Conservation (phyloP, 495 filamentous ascomycete genomes). For the Parachaetomium inaequale region DNA sequence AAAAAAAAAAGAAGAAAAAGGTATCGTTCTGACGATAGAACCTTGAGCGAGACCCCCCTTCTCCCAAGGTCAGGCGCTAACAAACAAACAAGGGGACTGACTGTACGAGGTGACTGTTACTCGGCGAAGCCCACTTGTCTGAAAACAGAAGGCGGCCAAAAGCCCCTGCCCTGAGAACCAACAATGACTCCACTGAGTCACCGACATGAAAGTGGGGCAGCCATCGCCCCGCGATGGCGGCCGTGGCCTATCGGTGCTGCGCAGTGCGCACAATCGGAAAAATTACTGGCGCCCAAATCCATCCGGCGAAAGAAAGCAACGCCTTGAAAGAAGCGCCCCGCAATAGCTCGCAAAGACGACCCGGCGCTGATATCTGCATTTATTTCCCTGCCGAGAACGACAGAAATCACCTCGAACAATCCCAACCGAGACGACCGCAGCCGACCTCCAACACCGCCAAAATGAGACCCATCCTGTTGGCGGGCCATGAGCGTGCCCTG, state of each 20-base stretch:
- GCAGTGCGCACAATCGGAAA: conserved; percentile 38
- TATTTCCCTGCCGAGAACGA: conserved; percentile 8
- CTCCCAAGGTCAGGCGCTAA: no score
- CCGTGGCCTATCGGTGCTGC: conserved; percentile 26
- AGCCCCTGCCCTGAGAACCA: neutral
- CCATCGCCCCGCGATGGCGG: conserved; percentile 25
- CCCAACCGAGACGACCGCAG: neutral
- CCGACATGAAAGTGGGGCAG: conserved; percentile 18
- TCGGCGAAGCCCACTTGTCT: neutral
- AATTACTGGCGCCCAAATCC: conserved; percentile 30
- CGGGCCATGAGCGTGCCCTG: conserved; percentile 97
- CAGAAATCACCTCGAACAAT: neutral
- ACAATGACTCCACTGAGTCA: conserved; percentile 1
- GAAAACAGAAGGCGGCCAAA: conserved; percentile 21
- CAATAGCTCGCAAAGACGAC: conserved; percentile 12
- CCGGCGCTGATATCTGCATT: conserved; percentile 4
- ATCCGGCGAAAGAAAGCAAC: conserved; percentile 14
- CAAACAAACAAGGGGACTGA: no score
- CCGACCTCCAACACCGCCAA: conserved; percentile 27
- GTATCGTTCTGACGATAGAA: no score
- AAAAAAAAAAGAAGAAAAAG: no score
- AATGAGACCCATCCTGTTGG: conserved; percentile 94
- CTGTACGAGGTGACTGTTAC: no score
- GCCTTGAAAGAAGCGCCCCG: conserved; percentile 14
- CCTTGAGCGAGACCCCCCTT: no score